phyloP scores from a whole-genome alignment of 2,329 filamentous ascomycete species.

The Coniochaeta sp. region DNA sequence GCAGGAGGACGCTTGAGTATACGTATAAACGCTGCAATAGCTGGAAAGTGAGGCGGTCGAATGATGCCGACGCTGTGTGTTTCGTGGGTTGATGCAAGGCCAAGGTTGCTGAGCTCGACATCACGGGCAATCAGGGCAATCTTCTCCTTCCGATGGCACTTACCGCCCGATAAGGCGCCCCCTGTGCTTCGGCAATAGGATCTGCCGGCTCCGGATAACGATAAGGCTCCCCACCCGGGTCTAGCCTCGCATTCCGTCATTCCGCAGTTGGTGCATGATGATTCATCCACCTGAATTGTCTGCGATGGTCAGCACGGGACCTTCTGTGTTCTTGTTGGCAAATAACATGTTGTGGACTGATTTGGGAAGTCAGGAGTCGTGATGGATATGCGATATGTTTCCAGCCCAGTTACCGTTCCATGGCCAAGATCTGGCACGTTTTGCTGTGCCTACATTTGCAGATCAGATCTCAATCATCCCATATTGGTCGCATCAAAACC shows the following conservation, averaged over 20 bases:
- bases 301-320: no score
- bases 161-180: conserved; percentile 1
- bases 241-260: conserved; percentile 1
- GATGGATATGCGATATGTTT: no score
- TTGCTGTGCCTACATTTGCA: no score
- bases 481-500: background rate
- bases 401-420: no score
- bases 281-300: no score
- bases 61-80: background rate
- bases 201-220: background rate
- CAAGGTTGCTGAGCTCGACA: background rate
- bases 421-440: no score
- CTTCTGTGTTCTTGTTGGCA: no score
- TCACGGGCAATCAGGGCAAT: background rate
- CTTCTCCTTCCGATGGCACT: background rate
- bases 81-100: conserved; percentile 1
- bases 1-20: background rate
- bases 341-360: no score
- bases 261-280: no score
- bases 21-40: background rate
- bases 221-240: background rate
- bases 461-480: background rate
- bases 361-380: no score
- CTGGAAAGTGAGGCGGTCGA: background rate
- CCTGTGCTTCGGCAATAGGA: conserved; percentile 1